phyloP scores from a whole-genome alignment of 805 yeast genomes.

The Sugiyamaella marilandica region DNA sequence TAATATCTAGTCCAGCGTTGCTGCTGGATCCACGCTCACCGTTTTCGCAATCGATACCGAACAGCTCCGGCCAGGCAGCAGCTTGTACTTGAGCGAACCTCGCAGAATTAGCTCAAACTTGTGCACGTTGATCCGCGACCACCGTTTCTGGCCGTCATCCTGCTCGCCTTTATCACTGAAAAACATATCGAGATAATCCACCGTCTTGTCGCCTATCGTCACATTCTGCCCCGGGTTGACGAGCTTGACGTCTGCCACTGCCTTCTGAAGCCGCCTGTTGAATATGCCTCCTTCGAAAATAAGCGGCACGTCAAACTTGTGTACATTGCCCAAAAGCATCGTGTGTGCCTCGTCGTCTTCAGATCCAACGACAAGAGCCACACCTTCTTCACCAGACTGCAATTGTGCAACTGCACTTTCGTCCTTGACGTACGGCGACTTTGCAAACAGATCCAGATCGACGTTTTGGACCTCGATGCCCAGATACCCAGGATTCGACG shows the following conservation, averaged over 20 bases:
- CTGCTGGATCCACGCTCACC: constrained; percentile 22
- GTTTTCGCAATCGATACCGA: constrained; percentile 24
- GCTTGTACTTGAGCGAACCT: constrained; percentile 72
- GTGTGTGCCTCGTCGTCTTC: constrained; percentile 45
- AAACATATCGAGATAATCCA: not conserved
- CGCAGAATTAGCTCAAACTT: constrained; percentile 84
- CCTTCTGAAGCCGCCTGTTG: constrained; percentile 51
- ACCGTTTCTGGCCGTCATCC: constrained; percentile 41
- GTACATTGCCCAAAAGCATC: constrained; percentile 67
- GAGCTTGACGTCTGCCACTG: constrained; percentile 66
- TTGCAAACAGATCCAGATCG: constrained; percentile 77
- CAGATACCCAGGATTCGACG: constrained; percentile 83
- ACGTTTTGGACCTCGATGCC: constrained; percentile 57
- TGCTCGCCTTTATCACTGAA: constrained; percentile 3
- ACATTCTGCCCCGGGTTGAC: constrained; percentile 59
- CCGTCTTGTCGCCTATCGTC: constrained; percentile 13
- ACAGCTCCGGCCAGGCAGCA: constrained; percentile 49
- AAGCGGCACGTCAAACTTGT: constrained; percentile 64
- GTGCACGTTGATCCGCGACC: constrained; percentile 69
- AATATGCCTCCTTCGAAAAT: constrained; percentile 75
- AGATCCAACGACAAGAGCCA: constrained; percentile 10
- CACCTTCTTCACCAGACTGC: constrained; percentile 11
- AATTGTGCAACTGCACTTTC: constrained; percentile 15
- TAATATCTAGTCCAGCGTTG: not conserved
- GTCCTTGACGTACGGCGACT: constrained; percentile 23